Evolutionary conservation across 2,329 filamentous ascomycete species (phyloP), one percentile per base, ranked within the genome.

Genomic region (Xylariaceae sp.): DNA sequence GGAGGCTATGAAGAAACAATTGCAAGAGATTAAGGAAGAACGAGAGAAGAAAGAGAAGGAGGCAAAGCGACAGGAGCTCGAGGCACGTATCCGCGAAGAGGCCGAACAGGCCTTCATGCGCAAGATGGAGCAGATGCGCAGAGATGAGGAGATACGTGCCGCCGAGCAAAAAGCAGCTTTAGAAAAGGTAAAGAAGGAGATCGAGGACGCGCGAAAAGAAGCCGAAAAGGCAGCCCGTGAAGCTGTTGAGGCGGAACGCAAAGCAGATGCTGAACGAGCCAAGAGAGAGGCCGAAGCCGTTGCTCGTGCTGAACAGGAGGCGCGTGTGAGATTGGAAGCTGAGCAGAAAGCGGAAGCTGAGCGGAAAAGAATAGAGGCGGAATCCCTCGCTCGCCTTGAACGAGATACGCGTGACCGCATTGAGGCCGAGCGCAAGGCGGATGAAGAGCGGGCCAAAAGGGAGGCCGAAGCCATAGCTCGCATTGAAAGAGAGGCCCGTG

Each of bases 1-100:
- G 66, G 76, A 87, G 62, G 77, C 77, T n/a, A 79, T 87, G 58
- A 80, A 87, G 62, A 79, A 83, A 62, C 80, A 88, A 65, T 73
- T 89, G 13, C 77, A 79, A 10, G 73, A 74, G 8, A 76, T 82
- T 49, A 77, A 82, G 62, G 74, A 72, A 3, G 76, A 76, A 35
- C 73, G 79, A 58, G 77, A 76, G 35, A 75, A 73, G 62, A 75
- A 74, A 61, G 79, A 78, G 55, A 77, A 77, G 9, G 76, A 75
- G 8, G 76, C 78, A 39, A 76, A 73, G 66, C 74, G 77, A 58
- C 73, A 72, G 3, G 76, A 78, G 53, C 62, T 77, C 0, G 78
- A 82, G 61, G 73, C 72, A 9, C 74, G 76, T 63, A 80, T 75
- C 23, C 75, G 77, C 35, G 67, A 70, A 48, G 78, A 82, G 54